Base-by-base conservation (phyloP, 257 asterid genomes). In the Primulina eburnea region DNA sequence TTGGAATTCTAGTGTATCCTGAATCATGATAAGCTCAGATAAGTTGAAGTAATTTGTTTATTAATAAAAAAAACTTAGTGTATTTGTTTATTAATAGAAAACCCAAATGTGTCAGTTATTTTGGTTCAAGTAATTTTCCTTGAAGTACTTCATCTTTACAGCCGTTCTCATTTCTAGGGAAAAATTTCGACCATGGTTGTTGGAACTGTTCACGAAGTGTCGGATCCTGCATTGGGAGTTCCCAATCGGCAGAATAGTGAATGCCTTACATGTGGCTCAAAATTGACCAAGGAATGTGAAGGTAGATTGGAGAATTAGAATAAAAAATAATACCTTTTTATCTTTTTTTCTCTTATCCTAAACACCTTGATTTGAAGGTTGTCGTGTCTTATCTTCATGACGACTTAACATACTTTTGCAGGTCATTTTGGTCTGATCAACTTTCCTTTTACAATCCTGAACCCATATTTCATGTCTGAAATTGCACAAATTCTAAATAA, bases 391-490 rank as follows among this genome's bases (percentile, higher is more conserved):
- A 17, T 52, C 74, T 68, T 55, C 55, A 16, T 47, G 55, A 14
- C 7, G 14, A 3, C 55, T 12, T 47, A 12, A 47, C 55, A 50
- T 53, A 18, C 30, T 72, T 75, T 82, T 85, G 76, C 96, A 94
- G 99, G 99, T 57, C 99, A 94, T 81, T 94, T 88, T 78, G 99
- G 99, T 38, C 60, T 89, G 71, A 84, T 94, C 78, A 79, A 86
- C 28, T 81, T 94, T 24, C 90, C 93, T 0, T 82, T 7, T 64
- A 94, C 99, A 16, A 85, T 89, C 71, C 72, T 94, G 68, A 83
- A 89, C 81, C 97, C 97, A 14, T 89, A 84, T 85, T 89, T 72
- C 80, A 82, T 86, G 83, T 71, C 89, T 11, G 99, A 94, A 75
- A 78, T 92, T 69, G 89, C 90, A 26, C 82, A 83, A 77, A 72